phyloP scores from a whole-genome alignment of 345 rosid genomes.

The Sonneratia caseolaris region DNA sequence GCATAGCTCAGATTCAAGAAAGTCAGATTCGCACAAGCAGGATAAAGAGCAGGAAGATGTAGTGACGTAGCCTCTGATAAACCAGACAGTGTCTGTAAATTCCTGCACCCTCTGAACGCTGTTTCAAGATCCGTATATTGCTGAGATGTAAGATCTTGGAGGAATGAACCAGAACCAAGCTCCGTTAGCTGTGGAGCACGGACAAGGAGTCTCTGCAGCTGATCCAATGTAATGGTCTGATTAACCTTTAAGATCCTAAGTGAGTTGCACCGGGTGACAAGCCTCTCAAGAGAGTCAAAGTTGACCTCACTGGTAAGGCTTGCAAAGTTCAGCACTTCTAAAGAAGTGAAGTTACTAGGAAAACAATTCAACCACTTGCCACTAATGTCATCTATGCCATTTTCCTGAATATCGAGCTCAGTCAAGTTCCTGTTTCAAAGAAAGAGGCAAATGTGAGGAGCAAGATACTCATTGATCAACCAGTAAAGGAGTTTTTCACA shows the following conservation, averaged over 20 bases:
- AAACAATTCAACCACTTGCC: constrained; percentile 59
- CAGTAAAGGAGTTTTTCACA: background rate
- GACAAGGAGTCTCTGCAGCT: constrained; percentile 41
- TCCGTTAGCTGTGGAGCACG: constrained; percentile 39
- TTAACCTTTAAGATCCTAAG: constrained; percentile 50
- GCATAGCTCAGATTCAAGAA: constrained; percentile 56
- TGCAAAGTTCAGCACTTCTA: constrained; percentile 54
- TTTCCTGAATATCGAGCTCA: constrained; percentile 60
- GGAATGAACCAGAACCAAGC: constrained; percentile 59
- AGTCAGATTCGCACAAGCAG: constrained; percentile 37
- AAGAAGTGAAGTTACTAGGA: constrained; percentile 42
- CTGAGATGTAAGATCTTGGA: constrained; percentile 26
- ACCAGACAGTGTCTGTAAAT: constrained; percentile 44
- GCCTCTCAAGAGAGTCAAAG: constrained; percentile 52
- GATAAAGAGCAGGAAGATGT: constrained; percentile 39
- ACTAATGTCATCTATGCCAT: constrained; percentile 44
- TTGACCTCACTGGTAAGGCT: constrained; percentile 36
- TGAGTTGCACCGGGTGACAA: constrained; percentile 45
- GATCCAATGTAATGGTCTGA: constrained; percentile 34
- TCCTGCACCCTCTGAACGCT: constrained; percentile 40
- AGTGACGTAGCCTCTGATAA: constrained; percentile 38
- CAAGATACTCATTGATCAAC: background rate
- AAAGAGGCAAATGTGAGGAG: constrained; percentile 4
- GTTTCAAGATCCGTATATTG: constrained; percentile 30
- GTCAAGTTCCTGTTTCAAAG: constrained; percentile 45